Percentiles rank a stretch among this genome's conserved stretches.
phyloP scores from a whole-genome alignment of 2,329 filamentous ascomycete species.

The Pestalotiopsis sp. region DNA sequence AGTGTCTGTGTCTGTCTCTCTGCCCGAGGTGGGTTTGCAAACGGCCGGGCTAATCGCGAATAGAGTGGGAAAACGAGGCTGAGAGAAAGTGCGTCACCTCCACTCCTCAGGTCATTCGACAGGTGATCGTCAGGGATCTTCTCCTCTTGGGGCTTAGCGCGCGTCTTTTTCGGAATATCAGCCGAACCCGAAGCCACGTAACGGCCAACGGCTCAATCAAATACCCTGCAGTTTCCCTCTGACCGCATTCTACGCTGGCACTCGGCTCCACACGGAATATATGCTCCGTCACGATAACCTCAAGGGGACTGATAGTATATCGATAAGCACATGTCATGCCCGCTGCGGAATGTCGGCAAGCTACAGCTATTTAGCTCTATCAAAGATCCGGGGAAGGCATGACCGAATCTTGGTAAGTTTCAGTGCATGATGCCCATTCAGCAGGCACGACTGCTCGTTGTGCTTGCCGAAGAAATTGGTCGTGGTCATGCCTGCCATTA shows the following conservation, averaged over 20 bases:
- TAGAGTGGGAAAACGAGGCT: background rate
- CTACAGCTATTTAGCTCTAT: background rate
- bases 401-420: background rate
- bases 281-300: conserved; percentile 7
- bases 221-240: background rate
- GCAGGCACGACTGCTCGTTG: too few relatives aligned
- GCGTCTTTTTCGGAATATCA: conserved; percentile 3
- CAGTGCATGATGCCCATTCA: background rate
- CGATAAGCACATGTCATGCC: background rate
- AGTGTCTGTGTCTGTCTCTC: background rate
- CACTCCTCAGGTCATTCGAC: conserved; percentile 6
- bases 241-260: background rate
- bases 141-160: background rate
- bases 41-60: background rate
- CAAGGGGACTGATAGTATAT: background rate
- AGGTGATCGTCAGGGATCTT: conserved; percentile 1
- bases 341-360: background rate
- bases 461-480: background rate
- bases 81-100: conserved; percentile 1
- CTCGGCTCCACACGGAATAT: background rate
- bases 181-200: conserved; percentile 4
- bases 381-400: background rate
- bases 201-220: background rate
- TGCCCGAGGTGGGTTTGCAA: background rate
- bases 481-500: background rate